phyloP scores from a whole-genome alignment of 306 rosid species.

The Ceratonia siliqua region DNA sequence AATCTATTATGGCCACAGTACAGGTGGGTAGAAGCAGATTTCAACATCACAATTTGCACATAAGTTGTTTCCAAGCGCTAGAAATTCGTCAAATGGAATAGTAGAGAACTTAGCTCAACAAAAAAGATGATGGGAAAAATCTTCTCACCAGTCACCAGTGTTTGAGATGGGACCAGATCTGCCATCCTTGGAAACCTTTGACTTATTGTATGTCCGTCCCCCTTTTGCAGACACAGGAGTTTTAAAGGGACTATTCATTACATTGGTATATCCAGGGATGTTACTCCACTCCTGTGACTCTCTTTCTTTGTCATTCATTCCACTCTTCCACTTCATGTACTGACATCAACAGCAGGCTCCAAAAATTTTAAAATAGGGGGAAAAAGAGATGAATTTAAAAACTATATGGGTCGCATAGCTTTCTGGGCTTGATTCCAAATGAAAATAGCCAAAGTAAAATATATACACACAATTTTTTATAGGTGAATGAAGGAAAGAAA shows the following conservation, averaged over 20 bases:
- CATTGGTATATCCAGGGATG: conserved; percentile 55
- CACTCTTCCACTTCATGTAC: conserved; percentile 69
- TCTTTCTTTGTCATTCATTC: conserved; percentile 46
- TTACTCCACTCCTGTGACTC: conserved; percentile 53
- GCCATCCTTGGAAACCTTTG: conserved; percentile 69
- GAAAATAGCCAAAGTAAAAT: too few relatives aligned
- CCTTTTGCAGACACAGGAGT: conserved; percentile 89
- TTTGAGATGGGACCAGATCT: conserved; percentile 71
- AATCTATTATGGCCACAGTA: background rate
- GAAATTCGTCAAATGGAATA: conserved; percentile 22
- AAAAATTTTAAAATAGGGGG: background rate
- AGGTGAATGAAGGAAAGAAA: background rate
- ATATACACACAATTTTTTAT: background rate
- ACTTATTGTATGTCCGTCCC: conserved; percentile 60
- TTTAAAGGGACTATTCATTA: conserved; percentile 55
- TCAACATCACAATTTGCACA: conserved; percentile 7
- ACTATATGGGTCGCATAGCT: too few relatives aligned
- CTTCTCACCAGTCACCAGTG: too few relatives aligned
- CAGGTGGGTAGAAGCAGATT: conserved; percentile 17
- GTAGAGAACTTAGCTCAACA: conserved; percentile 20
- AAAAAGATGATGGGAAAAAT: too few relatives aligned
- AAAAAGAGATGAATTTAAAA: conserved; percentile 1
- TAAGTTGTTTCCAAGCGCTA: conserved; percentile 26
- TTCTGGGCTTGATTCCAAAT: too few relatives aligned
- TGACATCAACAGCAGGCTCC: conserved; percentile 44